Conservation (phyloP, 345 rosid species). For the Corchorus capsularis region DNA sequence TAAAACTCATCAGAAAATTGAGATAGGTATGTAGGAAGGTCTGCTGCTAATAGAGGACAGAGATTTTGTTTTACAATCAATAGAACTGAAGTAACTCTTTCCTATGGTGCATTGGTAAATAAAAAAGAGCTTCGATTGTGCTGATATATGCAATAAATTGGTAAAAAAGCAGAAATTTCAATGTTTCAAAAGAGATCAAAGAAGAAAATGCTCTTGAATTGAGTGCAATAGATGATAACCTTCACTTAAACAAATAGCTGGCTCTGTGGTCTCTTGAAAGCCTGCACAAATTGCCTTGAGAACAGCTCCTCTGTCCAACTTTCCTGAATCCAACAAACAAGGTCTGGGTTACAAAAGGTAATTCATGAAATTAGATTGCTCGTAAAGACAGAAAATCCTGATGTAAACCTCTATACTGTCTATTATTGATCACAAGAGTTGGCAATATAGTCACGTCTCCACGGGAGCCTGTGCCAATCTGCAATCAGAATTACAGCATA, state of each 20-base stretch:
- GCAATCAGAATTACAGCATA: slow-evolving; percentile 28
- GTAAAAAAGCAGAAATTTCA: neutral
- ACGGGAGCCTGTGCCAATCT: slow-evolving; percentile 92
- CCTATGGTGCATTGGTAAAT: neutral
- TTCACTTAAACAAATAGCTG: slow-evolving; percentile 78
- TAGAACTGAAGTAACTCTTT: neutral
- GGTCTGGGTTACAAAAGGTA: neutral
- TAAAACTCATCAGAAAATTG: neutral
- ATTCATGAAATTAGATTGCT: slow-evolving; percentile 5
- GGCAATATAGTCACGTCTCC: slow-evolving; percentile 98
- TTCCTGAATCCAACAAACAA: slow-evolving; percentile 52
- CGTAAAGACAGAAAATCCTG: neutral
- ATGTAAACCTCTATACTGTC: slow-evolving; percentile 86
- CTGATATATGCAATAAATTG: neutral
- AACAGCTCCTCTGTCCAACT: slow-evolving; percentile 83
- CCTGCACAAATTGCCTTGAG: slow-evolving; percentile 97
- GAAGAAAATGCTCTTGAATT: neutral
- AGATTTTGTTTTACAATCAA: neutral
- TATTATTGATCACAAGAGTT: slow-evolving; percentile 85
- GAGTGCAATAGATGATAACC: slow-evolving; percentile 43
- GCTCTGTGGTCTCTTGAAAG: slow-evolving; percentile 94
- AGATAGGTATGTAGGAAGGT: neutral
- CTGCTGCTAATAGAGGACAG: neutral
- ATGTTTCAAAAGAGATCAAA: neutral
- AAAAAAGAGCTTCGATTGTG: neutral